Conservation (phyloP, 345 rosid species). For the Eucalyptus sp. region DNA sequence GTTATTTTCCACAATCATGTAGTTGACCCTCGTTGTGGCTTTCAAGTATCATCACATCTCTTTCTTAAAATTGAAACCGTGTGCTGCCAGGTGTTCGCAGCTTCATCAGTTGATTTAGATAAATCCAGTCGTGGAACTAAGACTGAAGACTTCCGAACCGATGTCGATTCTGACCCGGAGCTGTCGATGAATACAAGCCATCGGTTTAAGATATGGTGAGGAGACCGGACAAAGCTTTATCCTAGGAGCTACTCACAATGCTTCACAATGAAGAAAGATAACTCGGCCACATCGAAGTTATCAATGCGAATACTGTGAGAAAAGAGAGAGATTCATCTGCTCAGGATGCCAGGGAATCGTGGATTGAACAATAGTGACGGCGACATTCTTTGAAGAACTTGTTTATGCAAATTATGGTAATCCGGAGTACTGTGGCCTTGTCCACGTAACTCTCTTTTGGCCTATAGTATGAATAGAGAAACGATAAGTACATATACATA, state of each 20-base stretch:
- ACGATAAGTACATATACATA: background rate
- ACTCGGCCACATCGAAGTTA: background rate
- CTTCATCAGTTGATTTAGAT: background rate
- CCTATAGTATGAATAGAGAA: background rate
- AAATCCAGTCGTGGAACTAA: background rate
- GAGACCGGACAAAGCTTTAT: background rate
- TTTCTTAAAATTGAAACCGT: background rate
- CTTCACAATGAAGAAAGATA: background rate
- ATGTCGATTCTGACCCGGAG: background rate
- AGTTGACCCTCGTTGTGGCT: background rate
- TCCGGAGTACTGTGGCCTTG: background rate
- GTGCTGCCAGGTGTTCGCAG: background rate
- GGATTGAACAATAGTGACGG: background rate
- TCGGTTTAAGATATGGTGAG: background rate
- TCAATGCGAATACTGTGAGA: background rate
- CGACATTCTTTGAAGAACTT: background rate
- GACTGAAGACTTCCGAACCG: background rate
- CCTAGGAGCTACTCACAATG: background rate
- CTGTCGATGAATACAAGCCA: background rate
- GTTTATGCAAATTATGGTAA: background rate
- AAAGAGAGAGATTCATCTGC: background rate
- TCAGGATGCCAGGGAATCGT: background rate
- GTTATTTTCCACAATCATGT: background rate
- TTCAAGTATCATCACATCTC: background rate
- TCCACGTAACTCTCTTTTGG: background rate